Evolutionary conservation across 139 green algal genomes (phyloP).

Genomic region (Micractinium conductrix): DNA sequence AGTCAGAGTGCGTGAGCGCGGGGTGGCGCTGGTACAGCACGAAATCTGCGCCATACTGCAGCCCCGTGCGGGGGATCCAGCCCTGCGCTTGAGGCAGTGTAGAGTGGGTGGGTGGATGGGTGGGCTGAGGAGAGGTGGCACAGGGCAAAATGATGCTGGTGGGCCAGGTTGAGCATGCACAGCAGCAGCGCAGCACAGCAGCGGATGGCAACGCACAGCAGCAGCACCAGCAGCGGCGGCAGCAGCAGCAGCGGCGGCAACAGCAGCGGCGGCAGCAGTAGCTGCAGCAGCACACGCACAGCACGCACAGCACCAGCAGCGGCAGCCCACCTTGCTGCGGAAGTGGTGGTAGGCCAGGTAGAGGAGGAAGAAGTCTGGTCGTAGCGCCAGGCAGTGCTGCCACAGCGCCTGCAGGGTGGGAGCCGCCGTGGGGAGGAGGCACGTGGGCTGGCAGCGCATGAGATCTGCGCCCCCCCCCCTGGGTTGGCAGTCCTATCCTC

Average conservation of each 20-base stretch:
- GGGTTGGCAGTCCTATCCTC: too few relatives aligned
- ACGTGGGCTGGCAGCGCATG: not conserved
- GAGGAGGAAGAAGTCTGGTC: conserved; percentile 42
- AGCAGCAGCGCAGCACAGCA: not conserved
- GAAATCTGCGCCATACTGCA: conserved; percentile 69
- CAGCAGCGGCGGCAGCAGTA: too few relatives aligned
- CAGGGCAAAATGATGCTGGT: too few relatives aligned
- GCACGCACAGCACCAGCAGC: not conserved
- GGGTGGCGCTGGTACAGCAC: conserved; percentile 70
- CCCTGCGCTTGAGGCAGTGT: conserved; percentile 43
- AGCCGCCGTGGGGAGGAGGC: not conserved
- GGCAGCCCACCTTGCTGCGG: conserved; percentile 40
- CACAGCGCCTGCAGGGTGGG: conserved; percentile 27
- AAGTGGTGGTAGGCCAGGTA: conserved; percentile 58
- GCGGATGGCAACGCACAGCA: too few relatives aligned
- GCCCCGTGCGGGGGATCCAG: conserved; percentile 65
- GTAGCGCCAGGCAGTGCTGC: conserved; percentile 9
- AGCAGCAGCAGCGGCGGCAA: too few relatives aligned
- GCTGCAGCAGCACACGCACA: not conserved
- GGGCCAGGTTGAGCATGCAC: not conserved
- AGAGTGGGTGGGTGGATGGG: not conserved
- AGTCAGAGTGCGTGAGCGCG: conserved; percentile 52
- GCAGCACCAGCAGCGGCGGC: too few relatives aligned
- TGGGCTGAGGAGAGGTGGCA: too few relatives aligned
- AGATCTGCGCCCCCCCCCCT: too few relatives aligned